A percentile compares a stretch with the other conserved stretches of the same genome.
These are phyloP conservation scores for Anthracocystis setariae DNA, from an alignment of 1,284 basidiomycete species.

Conservation along the genomic window DNA sequence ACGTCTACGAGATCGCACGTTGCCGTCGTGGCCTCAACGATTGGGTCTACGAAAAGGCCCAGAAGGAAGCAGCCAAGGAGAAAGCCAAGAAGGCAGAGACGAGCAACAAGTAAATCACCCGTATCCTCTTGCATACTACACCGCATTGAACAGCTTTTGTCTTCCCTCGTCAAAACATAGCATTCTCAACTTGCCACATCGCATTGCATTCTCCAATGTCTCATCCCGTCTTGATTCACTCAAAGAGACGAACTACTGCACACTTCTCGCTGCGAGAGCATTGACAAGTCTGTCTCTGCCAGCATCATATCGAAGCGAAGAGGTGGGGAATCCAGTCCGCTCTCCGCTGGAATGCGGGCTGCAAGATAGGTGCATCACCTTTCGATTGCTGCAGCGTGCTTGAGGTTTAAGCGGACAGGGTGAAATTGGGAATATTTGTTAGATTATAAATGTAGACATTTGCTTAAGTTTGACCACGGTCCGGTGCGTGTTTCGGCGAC, in stretches of 20 bases:
- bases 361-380: too few species aligned
- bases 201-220: background rate
- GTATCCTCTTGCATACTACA: background rate
- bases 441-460: background rate
- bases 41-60: slow-evolving; percentile 71
- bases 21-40: slow-evolving; percentile 94
- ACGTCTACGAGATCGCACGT: slow-evolving; percentile 92
- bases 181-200: background rate
- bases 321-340: too few species aligned
- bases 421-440: background rate
- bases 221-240: background rate
- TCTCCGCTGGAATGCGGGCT: too few species aligned
- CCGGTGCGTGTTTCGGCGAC: background rate
- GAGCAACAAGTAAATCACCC: slow-evolving; percentile 24
- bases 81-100: slow-evolving; percentile 48
- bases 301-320: too few species aligned
- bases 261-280: too few species aligned
- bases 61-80: slow-evolving; percentile 57
- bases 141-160: slow-evolving; percentile 1
- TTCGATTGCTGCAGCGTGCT: too few species aligned
- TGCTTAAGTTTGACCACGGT: background rate
- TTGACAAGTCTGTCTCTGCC: too few species aligned
- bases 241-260: too few species aligned
- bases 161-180: background rate
- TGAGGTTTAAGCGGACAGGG: too few species aligned